Base-by-base conservation (phyloP, 176 grass and related monocot genomes). In the Chrysopogon serrulatus region DNA sequence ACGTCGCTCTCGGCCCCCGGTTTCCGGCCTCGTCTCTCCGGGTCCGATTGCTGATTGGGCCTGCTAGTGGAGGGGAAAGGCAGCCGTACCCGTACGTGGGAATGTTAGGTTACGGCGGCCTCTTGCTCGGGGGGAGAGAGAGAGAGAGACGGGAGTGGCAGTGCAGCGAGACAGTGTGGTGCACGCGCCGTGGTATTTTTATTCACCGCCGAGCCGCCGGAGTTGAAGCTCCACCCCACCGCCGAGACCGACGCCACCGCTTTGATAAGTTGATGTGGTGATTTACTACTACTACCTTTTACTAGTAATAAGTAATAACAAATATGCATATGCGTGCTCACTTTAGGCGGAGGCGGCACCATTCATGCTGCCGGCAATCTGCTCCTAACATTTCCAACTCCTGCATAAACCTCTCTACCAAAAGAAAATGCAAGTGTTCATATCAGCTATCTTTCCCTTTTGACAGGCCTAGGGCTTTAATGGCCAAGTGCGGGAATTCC, bases 31-130 rank as follows among this genome's bases (percentile, higher is more conserved):
- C 39, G 28, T 45, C 77, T 33, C 49, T 8, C 48, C 2, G 19
- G 49, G 53, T 24, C 21, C 21, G 3, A 56, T 10, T 0, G 19
- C 40, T 68, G 45, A 32, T 42, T 70, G 67, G 27, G 18, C 53
- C 45, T 31, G 53, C 49, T 76, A 76, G 68, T 66, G 69, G 27
- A 69, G 56, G 36, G 45, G 28, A 12, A 56, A 56, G 53, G 21
- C 53, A 56, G 53, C 53, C 53, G 53, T 56, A 56, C 51, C 1
- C 6, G 51, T 47, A 62, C 18, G 68, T 74, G 84, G 74, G 28
- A 60, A 87, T 83, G 84, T 87, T 87, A 87, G 88, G 88, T 86
- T 72, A 47, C 5, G 40, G 68, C 5, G 40, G 68, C 56, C 45
- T 24, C 35, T 37, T 23, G 21, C 21, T 36, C 11, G 33, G 24